These are phyloP conservation scores for Aspergillus homomorphus DNA, from an alignment of 495 filamentous ascomycete species.

Conservation along the genomic window DNA sequence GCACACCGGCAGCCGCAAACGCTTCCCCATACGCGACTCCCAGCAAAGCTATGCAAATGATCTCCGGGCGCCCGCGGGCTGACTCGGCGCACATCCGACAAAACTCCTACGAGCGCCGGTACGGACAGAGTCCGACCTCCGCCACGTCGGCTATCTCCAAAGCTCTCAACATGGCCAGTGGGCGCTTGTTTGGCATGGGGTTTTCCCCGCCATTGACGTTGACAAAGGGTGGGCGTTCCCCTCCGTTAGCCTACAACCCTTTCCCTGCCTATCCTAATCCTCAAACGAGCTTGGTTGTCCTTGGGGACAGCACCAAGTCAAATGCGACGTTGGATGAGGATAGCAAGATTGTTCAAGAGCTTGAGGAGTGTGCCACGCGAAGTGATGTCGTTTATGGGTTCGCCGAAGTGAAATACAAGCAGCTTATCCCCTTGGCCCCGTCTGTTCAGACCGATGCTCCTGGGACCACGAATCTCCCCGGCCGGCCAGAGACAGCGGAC, in stretches of 20 bases:
- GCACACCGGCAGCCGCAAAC: conserved; percentile 44
- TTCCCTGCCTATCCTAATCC: conserved; percentile 81
- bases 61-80: conserved; percentile 56
- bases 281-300: conserved; percentile 55
- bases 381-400: conserved; percentile 96
- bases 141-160: conserved; percentile 89
- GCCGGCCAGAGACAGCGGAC: conserved; percentile 34
- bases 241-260: conserved; percentile 72
- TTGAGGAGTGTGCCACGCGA: conserved; percentile 87
- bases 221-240: conserved; percentile 63
- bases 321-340: conserved; percentile 73
- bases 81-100: conserved; percentile 62
- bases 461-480: conserved; percentile 28
- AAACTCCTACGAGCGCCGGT: conserved; percentile 75
- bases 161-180: conserved; percentile 89
- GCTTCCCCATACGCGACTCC: conserved; percentile 36
- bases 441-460: conserved; percentile 55
- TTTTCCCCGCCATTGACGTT: conserved; percentile 68
- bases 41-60: conserved; percentile 66
- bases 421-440: conserved; percentile 82
- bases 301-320: conserved; percentile 61
- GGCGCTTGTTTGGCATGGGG: conserved; percentile 73
- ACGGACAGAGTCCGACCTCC: conserved; percentile 72
- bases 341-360: conserved; percentile 65
- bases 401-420: conserved; percentile 97